Base-by-base conservation (phyloP, 1,139 yeast genomes). In the Saccharomyces hybrid region DNA sequence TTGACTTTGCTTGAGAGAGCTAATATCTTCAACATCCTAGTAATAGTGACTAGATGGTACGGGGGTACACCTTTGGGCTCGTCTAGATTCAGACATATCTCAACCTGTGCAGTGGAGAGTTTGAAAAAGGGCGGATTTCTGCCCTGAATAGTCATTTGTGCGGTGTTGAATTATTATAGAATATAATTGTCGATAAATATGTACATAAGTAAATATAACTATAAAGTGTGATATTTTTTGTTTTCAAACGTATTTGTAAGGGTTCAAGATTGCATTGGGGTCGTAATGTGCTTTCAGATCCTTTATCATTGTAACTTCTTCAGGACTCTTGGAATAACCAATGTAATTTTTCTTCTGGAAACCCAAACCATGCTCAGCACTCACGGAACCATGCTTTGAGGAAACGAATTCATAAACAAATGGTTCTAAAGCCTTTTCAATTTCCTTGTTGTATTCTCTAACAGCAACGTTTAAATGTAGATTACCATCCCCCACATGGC, bases 351-450 rank as follows among this genome's bases (percentile, higher is more conserved):
- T 88, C 84, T 93, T 93, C 68, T 91, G 96, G 80, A 93, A 88
- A 0, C 99, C 99, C 58, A 93, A 78, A 3, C 99, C 99, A 71
- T 93, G 99, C 72, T 93, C 99, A 47, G 98, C 99, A 57, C 96
- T 86, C 53, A 93, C 85, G 0, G 97, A 89, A 31, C 99, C 99
- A 47, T 83, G 74, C 57, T 79, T 79, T 58, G 84, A 79, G 54
- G 80, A 78, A 58, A 93, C 87, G 87, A 93, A 90, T 74, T 93
- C 95, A 66, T 89, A 93, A 29, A 93, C 93, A 73, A 86, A 91
- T 47, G 98, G 98, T 72, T 93, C 98, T 59, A 93, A 78, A 1
- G 79, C 81, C 54, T 78, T 74, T 73, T 91, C 98, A 55, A 91
- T 86, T 34, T 76, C 79, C 70, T 87, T 85, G 62, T 79, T 79